A percentile compares a stretch with the other conserved stretches of the same genome.
phyloP scores from a whole-genome alignment of 345 rosid genomes.

The Theobroma cacao region DNA sequence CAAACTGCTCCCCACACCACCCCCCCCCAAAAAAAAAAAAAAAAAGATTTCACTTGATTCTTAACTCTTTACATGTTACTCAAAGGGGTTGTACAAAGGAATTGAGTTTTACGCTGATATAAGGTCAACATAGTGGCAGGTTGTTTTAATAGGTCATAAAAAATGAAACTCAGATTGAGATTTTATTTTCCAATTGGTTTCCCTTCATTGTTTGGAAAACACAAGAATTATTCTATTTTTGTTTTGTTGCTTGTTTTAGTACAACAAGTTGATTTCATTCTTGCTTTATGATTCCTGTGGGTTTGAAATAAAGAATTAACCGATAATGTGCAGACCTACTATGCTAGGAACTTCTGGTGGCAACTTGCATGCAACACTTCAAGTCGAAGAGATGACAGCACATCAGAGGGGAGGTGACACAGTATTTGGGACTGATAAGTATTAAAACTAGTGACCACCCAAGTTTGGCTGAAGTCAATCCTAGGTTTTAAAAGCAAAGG shows the following conservation, averaged over 20 bases:
- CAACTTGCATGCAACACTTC: not conserved
- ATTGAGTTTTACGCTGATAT: not conserved
- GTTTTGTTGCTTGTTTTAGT: not conserved
- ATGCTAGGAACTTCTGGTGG: not conserved
- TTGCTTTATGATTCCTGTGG: not conserved
- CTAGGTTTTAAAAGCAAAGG: not conserved
- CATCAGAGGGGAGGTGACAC: not conserved
- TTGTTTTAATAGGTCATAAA: not conserved
- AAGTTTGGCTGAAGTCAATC: not conserved
- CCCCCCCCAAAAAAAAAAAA: no score
- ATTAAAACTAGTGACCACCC: slow-evolving; percentile 1
- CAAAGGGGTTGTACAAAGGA: not conserved
- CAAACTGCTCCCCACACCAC: not conserved
- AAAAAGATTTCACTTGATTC: not conserved
- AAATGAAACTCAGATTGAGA: not conserved
- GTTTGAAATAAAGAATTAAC: not conserved
- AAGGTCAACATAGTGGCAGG: not conserved
- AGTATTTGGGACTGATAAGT: not conserved
- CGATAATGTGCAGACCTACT: not conserved
- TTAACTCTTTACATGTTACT: not conserved
- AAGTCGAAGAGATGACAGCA: not conserved
- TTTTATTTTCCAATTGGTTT: not conserved
- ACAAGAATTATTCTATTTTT: not conserved
- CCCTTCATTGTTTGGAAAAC: not conserved
- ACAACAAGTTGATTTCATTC: not conserved